A percentile compares a stretch with the other conserved stretches of the same genome.
These are phyloP conservation scores for Thelonectria olida DNA, from an alignment of 2,329 filamentous ascomycete species.

Conservation along the genomic window DNA sequence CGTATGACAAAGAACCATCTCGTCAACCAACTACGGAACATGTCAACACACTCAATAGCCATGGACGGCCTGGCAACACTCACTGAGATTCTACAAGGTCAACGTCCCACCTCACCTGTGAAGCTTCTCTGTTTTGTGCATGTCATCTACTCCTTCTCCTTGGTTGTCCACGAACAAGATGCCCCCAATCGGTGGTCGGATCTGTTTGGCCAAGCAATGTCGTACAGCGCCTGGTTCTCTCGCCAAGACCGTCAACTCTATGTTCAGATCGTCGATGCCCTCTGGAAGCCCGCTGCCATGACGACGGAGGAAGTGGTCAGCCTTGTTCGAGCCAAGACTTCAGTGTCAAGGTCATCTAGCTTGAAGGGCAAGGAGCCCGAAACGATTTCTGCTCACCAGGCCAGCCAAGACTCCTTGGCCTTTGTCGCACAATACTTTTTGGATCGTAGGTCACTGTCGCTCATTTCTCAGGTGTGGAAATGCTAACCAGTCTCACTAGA, in stretches of 20 bases:
- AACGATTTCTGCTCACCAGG: slow-evolving; percentile 41
- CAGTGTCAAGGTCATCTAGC: slow-evolving; percentile 36
- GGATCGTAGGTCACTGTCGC: slow-evolving; percentile 52
- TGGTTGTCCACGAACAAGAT: slow-evolving; percentile 56
- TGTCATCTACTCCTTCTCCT: slow-evolving; percentile 59
- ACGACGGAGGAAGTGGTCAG: slow-evolving; percentile 40
- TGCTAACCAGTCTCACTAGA: slow-evolving; percentile 47
- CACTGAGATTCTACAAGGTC: slow-evolving; percentile 50
- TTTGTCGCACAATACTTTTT: slow-evolving; percentile 58
- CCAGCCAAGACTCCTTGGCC: slow-evolving; percentile 50
- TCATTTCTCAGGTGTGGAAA: not conserved
- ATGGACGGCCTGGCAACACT: slow-evolving; percentile 54
- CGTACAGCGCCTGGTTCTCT: slow-evolving; percentile 53
- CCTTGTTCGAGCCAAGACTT: slow-evolving; percentile 36
- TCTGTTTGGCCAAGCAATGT: slow-evolving; percentile 58
- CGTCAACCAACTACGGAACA: slow-evolving; percentile 50
- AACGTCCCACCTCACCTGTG: slow-evolving; percentile 49
- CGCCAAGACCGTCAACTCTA: slow-evolving; percentile 51
- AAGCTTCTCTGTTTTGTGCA: slow-evolving; percentile 62
- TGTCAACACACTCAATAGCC: slow-evolving; percentile 52
- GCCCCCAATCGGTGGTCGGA: slow-evolving; percentile 46
- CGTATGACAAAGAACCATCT: slow-evolving; percentile 53
- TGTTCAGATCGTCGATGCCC: slow-evolving; percentile 52
- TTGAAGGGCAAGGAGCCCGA: slow-evolving; percentile 56
- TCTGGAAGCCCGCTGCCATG: slow-evolving; percentile 59